Evolutionary conservation across 202 grass and related monocot genomes (phyloP).

Genomic region (Panicum hallii): DNA sequence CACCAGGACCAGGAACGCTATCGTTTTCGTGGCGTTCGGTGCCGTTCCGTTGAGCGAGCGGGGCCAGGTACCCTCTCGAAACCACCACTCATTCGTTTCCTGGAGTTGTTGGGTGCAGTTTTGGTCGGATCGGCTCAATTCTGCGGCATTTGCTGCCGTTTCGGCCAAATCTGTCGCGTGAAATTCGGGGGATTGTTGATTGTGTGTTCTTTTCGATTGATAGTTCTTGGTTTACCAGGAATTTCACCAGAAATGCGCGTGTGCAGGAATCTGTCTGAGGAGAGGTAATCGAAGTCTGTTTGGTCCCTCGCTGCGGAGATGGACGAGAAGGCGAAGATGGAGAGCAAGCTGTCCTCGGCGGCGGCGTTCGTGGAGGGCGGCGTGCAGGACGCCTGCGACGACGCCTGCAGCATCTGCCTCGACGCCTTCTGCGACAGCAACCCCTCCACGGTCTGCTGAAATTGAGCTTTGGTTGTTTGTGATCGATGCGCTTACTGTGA

Average conservation of each 20-base stretch:
- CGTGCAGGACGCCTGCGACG: constrained; percentile 82
- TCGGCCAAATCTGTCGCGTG: background rate
- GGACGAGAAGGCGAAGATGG: constrained; percentile 73
- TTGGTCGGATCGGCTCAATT: constrained; percentile 1
- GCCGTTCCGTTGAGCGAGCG: background rate
- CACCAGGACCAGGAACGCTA: background rate
- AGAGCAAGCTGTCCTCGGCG: constrained; percentile 63
- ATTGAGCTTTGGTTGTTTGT: background rate
- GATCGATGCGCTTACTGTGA: constrained; percentile 24
- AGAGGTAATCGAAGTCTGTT: background rate
- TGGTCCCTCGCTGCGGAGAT: constrained; percentile 34
- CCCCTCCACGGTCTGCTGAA: constrained; percentile 63
- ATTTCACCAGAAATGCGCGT: background rate
- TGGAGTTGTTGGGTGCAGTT: background rate
- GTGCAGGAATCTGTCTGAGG: constrained; percentile 6
- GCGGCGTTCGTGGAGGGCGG: constrained; percentile 81
- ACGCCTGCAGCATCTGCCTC: constrained; percentile 85
- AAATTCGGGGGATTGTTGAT: background rate
- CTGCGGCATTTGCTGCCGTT: background rate
- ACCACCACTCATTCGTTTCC: background rate
- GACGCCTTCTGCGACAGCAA: constrained; percentile 75
- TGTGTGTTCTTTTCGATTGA: background rate
- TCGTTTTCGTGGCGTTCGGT: background rate
- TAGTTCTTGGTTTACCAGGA: background rate
- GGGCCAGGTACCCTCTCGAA: constrained; percentile 25